Evolutionary conservation across 2,329 filamentous ascomycete genomes (phyloP).

Genomic region (Calonectria crousiana): DNA sequence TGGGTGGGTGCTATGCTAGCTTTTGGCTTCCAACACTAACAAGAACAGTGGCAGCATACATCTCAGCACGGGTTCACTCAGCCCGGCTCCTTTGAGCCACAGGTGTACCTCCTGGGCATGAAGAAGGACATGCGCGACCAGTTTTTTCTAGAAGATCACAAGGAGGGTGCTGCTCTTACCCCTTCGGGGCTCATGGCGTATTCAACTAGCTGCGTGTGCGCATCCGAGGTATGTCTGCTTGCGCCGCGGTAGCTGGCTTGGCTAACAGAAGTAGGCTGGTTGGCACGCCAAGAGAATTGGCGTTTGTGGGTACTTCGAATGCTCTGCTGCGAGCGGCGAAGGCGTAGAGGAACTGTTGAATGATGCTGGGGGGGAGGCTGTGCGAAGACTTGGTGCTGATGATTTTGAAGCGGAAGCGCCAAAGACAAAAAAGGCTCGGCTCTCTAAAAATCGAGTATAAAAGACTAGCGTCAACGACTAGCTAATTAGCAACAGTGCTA

Average conservation of each 20-base stretch:
- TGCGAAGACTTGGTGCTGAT: constrained; percentile 30
- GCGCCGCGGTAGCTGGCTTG: neutral
- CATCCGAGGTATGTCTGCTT: constrained; percentile 40
- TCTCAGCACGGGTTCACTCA: constrained; percentile 43
- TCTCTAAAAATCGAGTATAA: constrained; percentile 4
- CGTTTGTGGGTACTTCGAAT: constrained; percentile 49
- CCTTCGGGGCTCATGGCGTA: constrained; percentile 31
- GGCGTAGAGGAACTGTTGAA: constrained; percentile 49
- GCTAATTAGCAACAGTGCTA: too few relatives aligned
- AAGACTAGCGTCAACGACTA: neutral
- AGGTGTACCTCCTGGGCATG: constrained; percentile 50
- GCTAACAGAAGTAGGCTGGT: constrained; percentile 41
- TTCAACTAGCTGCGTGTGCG: constrained; percentile 47
- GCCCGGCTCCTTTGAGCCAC: constrained; percentile 32
- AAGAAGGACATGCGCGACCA: constrained; percentile 50
- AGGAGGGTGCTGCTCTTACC: constrained; percentile 12
- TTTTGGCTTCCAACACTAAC: neutral
- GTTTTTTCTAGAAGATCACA: constrained; percentile 40
- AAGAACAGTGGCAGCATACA: constrained; percentile 46
- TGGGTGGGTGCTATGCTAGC: constrained; percentile 45
- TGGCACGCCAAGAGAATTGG: constrained; percentile 49
- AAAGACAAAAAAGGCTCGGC: constrained; percentile 34
- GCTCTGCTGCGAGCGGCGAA: constrained; percentile 52
- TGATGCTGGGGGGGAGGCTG: constrained; percentile 40
- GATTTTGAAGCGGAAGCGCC: constrained; percentile 17